Evolutionary conservation across 1,284 basidiomycete genomes (phyloP).

Genomic region (Microbotryum intermedium): DNA sequence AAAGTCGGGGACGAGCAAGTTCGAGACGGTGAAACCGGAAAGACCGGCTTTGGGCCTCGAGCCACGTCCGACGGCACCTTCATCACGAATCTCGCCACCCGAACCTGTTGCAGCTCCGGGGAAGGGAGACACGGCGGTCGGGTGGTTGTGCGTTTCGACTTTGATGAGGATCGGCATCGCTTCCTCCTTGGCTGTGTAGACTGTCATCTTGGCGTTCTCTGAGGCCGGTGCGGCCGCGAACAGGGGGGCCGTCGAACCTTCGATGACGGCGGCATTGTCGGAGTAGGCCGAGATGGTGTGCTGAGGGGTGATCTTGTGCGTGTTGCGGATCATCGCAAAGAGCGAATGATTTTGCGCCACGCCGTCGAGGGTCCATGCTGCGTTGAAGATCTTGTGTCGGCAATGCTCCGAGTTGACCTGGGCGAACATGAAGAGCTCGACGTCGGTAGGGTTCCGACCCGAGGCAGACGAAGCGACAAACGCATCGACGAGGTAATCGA

Average conservation of each 20-base stretch:
- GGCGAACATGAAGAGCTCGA: conserved; percentile 99
- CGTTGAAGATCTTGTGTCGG: conserved; percentile 99
- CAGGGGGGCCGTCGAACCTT: conserved; percentile 68
- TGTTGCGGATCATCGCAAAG: conserved; percentile 97
- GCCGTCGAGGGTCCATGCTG: conserved; percentile 63
- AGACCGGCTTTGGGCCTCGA: conserved; percentile 96
- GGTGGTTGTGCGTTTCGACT: conserved; percentile 99
- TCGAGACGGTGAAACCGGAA: conserved; percentile 88
- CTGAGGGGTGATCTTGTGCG: conserved; percentile 64
- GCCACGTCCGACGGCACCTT: conserved; percentile 89
- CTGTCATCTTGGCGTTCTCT: conserved; percentile 24
- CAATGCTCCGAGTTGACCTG: conserved; percentile 99
- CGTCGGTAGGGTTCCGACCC: conserved; percentile 81
- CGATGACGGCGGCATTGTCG: conserved; percentile 93
- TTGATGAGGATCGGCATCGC: conserved; percentile 90
- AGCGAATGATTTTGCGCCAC: conserved; percentile 54
- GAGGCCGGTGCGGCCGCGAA: conserved; percentile 52
- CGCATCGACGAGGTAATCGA: conserved; percentile 83
- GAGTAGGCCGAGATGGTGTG: conserved; percentile 95
- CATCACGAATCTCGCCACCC: conserved; percentile 95
- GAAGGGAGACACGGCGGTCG: conserved; percentile 95
- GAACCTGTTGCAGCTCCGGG: conserved; percentile 96
- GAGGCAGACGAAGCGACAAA: conserved; percentile 61
- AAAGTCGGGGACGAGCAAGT: conserved; percentile 80
- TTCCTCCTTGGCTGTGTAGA: conserved; percentile 55